These are phyloP conservation scores for Yamadazyma nakazawae DNA, from an alignment of 805 yeast species.

Conservation along the genomic window DNA sequence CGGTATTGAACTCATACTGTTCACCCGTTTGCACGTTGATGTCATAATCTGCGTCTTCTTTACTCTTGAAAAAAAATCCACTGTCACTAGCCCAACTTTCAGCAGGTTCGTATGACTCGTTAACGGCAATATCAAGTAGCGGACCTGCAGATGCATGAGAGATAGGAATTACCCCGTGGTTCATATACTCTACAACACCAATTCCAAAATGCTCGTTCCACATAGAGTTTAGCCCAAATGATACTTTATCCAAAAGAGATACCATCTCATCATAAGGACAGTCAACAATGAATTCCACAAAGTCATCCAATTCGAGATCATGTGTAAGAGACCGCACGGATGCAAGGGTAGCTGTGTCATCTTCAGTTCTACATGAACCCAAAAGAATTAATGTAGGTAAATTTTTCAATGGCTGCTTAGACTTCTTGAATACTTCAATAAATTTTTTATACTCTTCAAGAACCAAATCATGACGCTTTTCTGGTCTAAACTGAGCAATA, in stretches of 20 bases:
- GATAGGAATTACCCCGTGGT: slow-evolving; percentile 81
- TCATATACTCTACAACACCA: slow-evolving; percentile 89
- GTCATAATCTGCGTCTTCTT: slow-evolving; percentile 68
- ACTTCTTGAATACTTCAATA: slow-evolving; percentile 23
- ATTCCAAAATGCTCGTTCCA: slow-evolving; percentile 99
- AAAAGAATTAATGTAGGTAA: slow-evolving; percentile 65
- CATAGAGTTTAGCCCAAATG: slow-evolving; percentile 91
- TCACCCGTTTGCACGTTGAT: not conserved
- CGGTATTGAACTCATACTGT: not conserved
- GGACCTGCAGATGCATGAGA: slow-evolving; percentile 98
- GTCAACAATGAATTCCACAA: slow-evolving; percentile 63
- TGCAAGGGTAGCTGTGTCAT: slow-evolving; percentile 60
- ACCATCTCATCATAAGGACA: slow-evolving; percentile 66
- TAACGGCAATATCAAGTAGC: slow-evolving; percentile 72
- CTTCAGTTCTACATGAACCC: slow-evolving; percentile 77
- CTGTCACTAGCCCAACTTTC: slow-evolving; percentile 42
- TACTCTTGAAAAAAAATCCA: slow-evolving; percentile 78
- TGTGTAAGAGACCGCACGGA: slow-evolving; percentile 41
- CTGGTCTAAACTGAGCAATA: slow-evolving; percentile 93
- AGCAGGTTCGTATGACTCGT: slow-evolving; percentile 9
- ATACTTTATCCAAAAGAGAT: slow-evolving; percentile 49
- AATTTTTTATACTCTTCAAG: slow-evolving; percentile 61
- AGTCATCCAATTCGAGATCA: slow-evolving; percentile 25
- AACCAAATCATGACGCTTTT: slow-evolving; percentile 80
- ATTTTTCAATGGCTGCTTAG: slow-evolving; percentile 15